These are phyloP conservation scores for Salvia miltiorrhiza DNA, from an alignment of 257 asterid genomes.

Conservation along the genomic window DNA sequence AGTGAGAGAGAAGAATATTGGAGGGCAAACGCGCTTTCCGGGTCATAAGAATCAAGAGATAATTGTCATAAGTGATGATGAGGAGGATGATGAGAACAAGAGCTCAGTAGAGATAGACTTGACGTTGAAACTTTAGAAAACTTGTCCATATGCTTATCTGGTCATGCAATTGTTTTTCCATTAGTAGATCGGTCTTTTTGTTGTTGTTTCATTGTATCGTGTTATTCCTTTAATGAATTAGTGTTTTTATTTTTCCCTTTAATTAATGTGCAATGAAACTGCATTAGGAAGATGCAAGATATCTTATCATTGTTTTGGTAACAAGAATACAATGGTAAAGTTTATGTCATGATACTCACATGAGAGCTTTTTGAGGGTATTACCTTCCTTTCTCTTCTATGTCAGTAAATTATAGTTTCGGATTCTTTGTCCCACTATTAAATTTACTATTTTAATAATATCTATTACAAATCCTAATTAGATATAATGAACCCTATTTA, in stretches of 20 bases:
- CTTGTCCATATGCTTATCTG: slow-evolving; percentile 3
- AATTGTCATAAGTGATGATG: slow-evolving; percentile 33
- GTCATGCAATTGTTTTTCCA: slow-evolving; percentile 10
- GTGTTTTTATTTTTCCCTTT: slow-evolving; percentile 8
- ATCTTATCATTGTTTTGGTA: slow-evolving; percentile 2
- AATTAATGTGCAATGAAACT: slow-evolving; percentile 1
- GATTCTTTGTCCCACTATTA: too few species aligned
- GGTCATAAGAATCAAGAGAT: slow-evolving; percentile 12
- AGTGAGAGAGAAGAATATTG: slow-evolving; percentile 10
- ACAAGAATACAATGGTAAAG: neutral
- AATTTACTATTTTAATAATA: too few species aligned
- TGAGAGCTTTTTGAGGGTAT: neutral
- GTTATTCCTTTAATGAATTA: neutral
- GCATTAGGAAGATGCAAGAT: neutral
- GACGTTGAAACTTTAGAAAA: slow-evolving; percentile 35
- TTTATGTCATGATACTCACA: neutral
- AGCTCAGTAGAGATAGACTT: slow-evolving; percentile 26
- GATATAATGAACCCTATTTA: too few species aligned
- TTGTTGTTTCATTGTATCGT: neutral
- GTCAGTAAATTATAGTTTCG: neutral
- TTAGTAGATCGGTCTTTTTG: neutral
- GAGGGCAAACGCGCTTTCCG: neutral
- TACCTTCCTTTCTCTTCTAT: neutral
- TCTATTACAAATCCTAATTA: too few species aligned
- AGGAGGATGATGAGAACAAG: slow-evolving; percentile 26